Conservation (phyloP, 2,329 filamentous ascomycete species). For the Neonectria coccinea region DNA sequence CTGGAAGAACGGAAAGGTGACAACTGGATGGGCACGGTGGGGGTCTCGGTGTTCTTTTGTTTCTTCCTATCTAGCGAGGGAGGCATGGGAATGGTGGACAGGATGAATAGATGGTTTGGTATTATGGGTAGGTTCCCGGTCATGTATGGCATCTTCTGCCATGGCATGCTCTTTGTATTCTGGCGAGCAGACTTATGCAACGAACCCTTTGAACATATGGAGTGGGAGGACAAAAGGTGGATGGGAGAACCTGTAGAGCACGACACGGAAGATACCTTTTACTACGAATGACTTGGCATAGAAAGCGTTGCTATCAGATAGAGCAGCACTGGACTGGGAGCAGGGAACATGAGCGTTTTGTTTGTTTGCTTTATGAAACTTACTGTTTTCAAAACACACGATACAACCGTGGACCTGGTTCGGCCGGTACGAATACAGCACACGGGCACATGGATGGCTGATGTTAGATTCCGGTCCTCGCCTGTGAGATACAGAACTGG, state of each 20-base stretch:
- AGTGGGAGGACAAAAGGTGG: neutral
- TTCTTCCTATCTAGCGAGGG: neutral
- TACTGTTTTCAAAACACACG: neutral
- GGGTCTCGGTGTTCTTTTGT: neutral
- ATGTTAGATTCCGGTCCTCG: constrained; percentile 6
- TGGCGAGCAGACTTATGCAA: constrained; percentile 5
- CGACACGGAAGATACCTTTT: constrained; percentile 12
- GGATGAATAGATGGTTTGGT: constrained; percentile 13
- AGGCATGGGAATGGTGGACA: neutral
- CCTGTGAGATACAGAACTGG: constrained; percentile 10
- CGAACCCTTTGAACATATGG: constrained; percentile 1
- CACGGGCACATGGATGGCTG: constrained; percentile 4
- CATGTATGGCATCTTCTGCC: constrained; percentile 10
- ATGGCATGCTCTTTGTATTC: constrained; percentile 4
- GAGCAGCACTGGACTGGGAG: neutral
- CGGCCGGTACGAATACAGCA: neutral
- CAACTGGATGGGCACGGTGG: constrained; percentile 5
- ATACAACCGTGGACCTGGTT: neutral
- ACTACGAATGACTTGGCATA: constrained; percentile 7
- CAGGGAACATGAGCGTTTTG: constrained; percentile 11
- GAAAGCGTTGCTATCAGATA: constrained; percentile 7
- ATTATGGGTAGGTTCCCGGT: constrained; percentile 1
- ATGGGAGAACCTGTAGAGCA: neutral
- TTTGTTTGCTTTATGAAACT: neutral
- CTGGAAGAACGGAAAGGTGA: neutral